Evolutionary conservation across 768 basidiomycete genomes (phyloP).

Genomic region (Pleurotus salmoneostramineus): DNA sequence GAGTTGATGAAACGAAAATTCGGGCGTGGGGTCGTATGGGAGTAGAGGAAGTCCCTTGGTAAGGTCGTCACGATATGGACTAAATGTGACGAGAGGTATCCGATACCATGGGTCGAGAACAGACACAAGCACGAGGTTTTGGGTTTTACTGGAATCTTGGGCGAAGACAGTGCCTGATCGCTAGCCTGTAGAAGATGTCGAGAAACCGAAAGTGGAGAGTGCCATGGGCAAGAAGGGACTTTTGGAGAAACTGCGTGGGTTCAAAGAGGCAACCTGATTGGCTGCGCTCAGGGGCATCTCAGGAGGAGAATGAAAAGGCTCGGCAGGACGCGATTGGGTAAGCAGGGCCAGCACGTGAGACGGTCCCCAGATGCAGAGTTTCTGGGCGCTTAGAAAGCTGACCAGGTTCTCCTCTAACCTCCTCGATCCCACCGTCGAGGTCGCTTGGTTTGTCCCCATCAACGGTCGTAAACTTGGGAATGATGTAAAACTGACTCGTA

Average conservation of each 20-base stretch:
- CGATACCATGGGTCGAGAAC: neutral
- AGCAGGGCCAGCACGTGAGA: neutral
- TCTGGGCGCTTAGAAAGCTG: neutral
- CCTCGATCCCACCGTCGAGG: neutral
- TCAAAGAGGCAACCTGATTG: neutral
- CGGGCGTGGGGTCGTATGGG: conserved; percentile 3
- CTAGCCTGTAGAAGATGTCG: neutral
- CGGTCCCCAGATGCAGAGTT: neutral
- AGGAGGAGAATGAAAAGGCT: neutral
- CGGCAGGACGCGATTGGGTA: conserved; percentile 1
- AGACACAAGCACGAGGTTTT: conserved; percentile 4
- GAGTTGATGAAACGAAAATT: neutral
- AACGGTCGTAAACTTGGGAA: neutral
- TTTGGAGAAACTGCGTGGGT: conserved; percentile 3
- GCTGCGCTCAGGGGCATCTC: neutral
- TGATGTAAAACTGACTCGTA: neutral
- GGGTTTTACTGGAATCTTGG: neutral
- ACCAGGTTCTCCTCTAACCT: neutral
- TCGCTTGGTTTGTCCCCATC: neutral
- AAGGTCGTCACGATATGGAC: conserved; percentile 6
- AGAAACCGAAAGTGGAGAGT: neutral
- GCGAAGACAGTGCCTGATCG: conserved; percentile 8
- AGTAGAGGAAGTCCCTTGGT: neutral
- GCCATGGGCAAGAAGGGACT: conserved; percentile 6
- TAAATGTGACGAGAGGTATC: neutral